Evolutionary conservation across 192 early-diverging fungal genomes (phyloP), one percentile per base, ranked within the genome.

Genomic region (Entomortierella lignicola): DNA sequence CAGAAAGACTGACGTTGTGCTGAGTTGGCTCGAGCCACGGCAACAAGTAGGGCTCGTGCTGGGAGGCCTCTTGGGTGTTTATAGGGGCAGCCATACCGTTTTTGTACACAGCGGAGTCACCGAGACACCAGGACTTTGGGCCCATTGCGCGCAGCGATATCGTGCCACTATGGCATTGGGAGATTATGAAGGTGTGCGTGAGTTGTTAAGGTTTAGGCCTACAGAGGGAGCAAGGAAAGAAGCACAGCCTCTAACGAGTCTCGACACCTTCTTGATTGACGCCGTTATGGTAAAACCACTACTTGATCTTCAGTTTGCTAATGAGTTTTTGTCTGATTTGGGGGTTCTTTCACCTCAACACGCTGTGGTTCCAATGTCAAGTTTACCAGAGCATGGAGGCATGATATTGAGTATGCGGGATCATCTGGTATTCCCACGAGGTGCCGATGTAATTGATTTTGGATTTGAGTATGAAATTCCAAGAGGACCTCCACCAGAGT

Each of bases 11-110:
- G 90, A 94, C 52, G 87, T 88, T 2, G 66, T 94, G n/a, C 60
- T 93, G 43, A 86, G 69, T 17, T 89, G 90, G 80, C 82, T 95
- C 26, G 95, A 96, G 59, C 92, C 94, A 10, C 85, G 95, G 8
- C 93, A 95, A 60, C 93, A 95, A 63, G 82, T 93, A 43, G 95
- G 95, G 8, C 75, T 96, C 20, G 82, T 93, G 1, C 79, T 90
- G 15, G 87, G 91, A 26, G 84, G 86, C 8, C 77, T 96, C 12
- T 81, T 87, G 58, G 89, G 90, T 10, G 88, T 93, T 47, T 94
- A 84, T 83, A 83, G 85, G 41, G 95, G 95, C 10, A 89, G 90
- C 71, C 86, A 88, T 43, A 88, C 89, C 1, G 64, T 95, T 4
- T 91, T 90, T 77, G 68, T 91, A 18, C 86, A 85, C 79, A 90